These are phyloP conservation scores for Aciculosporium take DNA, from an alignment of 2,329 filamentous ascomycete species.

Conservation along the genomic window DNA sequence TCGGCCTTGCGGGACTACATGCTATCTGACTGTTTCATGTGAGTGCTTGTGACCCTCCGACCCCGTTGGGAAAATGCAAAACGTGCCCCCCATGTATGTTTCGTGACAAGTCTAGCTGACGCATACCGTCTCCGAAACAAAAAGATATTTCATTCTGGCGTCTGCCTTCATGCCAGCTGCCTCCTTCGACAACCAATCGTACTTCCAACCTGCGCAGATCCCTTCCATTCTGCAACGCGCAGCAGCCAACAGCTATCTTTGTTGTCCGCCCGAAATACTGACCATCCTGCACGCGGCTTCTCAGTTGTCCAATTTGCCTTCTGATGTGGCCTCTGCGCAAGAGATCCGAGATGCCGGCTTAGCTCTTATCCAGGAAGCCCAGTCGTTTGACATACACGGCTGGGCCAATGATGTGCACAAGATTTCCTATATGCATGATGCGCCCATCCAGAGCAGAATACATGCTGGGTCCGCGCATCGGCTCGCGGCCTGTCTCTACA, in stretches of 20 bases:
- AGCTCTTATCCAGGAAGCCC: conserved; percentile 23
- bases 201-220: conserved; percentile 24
- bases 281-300: conserved; percentile 29
- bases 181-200: conserved; percentile 15
- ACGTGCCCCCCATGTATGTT: too few relatives aligned
- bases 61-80: too few relatives aligned
- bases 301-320: conserved; percentile 21
- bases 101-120: not conserved
- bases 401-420: conserved; percentile 26
- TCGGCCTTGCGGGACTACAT: conserved; percentile 28
- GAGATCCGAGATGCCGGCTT: conserved; percentile 18
- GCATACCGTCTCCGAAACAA: conserved; percentile 6
- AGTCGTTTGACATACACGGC: conserved; percentile 24
- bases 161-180: conserved; percentile 27
- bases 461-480: conserved; percentile 29
- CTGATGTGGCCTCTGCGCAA: conserved; percentile 13
- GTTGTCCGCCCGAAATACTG: conserved; percentile 30
- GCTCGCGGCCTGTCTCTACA: conserved; percentile 31
- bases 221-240: conserved; percentile 24
- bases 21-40: conserved; percentile 34
- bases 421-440: conserved; percentile 20
- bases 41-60: conserved; percentile 10
- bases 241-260: conserved; percentile 31
- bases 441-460: conserved; percentile 22
- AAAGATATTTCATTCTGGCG: conserved; percentile 30